A percentile compares a stretch with the other conserved stretches of the same genome.
Conservation (phyloP, 2,329 filamentous ascomycete species). For the Diplocarpon rosae region DNA sequence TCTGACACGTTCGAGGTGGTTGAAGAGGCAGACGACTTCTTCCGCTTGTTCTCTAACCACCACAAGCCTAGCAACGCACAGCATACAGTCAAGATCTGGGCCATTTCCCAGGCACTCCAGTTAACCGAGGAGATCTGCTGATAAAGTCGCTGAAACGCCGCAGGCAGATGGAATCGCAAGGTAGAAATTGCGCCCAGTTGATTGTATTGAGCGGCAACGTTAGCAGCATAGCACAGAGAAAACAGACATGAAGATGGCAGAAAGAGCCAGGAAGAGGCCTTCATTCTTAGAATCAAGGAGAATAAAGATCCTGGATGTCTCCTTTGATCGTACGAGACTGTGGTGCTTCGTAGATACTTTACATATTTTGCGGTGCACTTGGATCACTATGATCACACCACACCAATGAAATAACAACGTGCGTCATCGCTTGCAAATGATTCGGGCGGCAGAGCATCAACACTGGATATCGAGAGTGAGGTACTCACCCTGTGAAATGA, state of each 20-base stretch:
- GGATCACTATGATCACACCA: too few species aligned
- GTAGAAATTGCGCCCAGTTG: conserved; percentile 2
- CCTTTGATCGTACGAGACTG: too few species aligned
- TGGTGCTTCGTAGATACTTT: too few species aligned
- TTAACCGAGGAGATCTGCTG: conserved; percentile 9
- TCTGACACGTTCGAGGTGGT: conserved; percentile 8
- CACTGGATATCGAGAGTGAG: too few species aligned
- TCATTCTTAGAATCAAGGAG: neutral
- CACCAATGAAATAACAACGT: too few species aligned
- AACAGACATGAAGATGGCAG: conserved; percentile 7
- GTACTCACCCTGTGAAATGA: too few species aligned
- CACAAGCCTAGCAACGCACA: conserved; percentile 19
- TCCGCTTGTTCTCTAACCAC: conserved; percentile 14
- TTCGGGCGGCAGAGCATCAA: too few species aligned
- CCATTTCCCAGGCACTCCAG: conserved; percentile 17
- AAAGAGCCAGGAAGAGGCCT: neutral
- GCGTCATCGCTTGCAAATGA: too few species aligned
- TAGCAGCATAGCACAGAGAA: neutral
- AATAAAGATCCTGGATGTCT: neutral
- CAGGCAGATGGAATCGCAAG: conserved; percentile 1
- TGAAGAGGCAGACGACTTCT: conserved; percentile 10
- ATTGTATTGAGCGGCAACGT: neutral
- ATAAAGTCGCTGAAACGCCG: conserved; percentile 13
- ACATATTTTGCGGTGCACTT: too few species aligned
- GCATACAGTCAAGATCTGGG: conserved; percentile 16